These are phyloP conservation scores for Aspergillus caelatus DNA, from an alignment of 2,329 filamentous ascomycete genomes.

Conservation along the genomic window DNA sequence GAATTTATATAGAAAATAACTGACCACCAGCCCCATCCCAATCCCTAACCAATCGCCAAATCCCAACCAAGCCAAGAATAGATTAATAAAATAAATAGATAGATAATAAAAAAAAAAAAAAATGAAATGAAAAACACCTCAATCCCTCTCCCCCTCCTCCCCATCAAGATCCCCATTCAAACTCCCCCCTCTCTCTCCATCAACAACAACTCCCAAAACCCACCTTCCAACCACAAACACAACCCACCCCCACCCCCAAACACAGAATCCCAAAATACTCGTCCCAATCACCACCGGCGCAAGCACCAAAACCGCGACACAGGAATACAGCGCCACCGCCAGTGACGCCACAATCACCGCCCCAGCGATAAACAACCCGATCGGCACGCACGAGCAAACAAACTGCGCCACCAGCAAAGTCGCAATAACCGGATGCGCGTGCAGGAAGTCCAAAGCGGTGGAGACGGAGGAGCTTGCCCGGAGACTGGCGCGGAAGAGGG, in stretches of 20 bases:
- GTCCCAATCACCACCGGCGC: constrained; percentile 70
- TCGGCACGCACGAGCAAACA: constrained; percentile 66
- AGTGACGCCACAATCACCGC: constrained; percentile 65
- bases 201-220: constrained; percentile 13
- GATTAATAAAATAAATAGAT: too few relatives aligned
- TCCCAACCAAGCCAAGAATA: too few relatives aligned
- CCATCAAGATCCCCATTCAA: not conserved
- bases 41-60: not conserved
- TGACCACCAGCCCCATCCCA: not conserved
- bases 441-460: constrained; percentile 58
- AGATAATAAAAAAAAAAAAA: not conserved
- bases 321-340: constrained; percentile 58
- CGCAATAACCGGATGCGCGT: constrained; percentile 70
- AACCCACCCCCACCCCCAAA: constrained; percentile 69
- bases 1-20: too few relatives aligned
- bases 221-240: constrained; percentile 48
- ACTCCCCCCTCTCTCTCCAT: not conserved
- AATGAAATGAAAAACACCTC: not conserved
- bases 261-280: constrained; percentile 61
- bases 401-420: constrained; percentile 69
- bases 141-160: not conserved
- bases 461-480: constrained; percentile 55
- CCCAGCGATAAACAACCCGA: constrained; percentile 67
- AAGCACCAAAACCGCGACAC: constrained; percentile 67
- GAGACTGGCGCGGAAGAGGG: not conserved